These are phyloP conservation scores for Pythium scleroteichum DNA, from an alignment of 352 stramenopile species.

Conservation along the genomic window DNA sequence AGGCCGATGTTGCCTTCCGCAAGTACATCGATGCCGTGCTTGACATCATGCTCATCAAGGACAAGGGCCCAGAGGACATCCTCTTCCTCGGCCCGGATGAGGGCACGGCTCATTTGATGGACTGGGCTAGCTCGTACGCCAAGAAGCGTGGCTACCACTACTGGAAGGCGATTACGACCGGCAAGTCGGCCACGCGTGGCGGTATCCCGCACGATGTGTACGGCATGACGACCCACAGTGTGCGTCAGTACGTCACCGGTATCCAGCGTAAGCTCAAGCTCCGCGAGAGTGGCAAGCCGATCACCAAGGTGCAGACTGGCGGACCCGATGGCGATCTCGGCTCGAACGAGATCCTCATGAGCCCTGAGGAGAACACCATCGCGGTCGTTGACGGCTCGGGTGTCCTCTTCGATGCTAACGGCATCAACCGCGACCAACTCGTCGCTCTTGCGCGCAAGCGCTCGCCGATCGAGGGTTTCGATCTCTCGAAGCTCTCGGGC, in stretches of 20 bases:
- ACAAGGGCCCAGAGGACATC: slow-evolving; percentile 93
- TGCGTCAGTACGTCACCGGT: slow-evolving; percentile 96
- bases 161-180: slow-evolving; percentile 96
- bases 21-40: slow-evolving; percentile 97
- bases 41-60: slow-evolving; percentile 96
- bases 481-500: slow-evolving; percentile 66
- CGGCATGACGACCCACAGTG: slow-evolving; percentile 97
- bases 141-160: slow-evolving; percentile 93
- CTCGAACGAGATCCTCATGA: slow-evolving; percentile 98
- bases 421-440: slow-evolving; percentile 92
- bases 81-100: slow-evolving; percentile 98
- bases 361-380: slow-evolving; percentile 94
- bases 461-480: slow-evolving; percentile 90
- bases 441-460: slow-evolving; percentile 90
- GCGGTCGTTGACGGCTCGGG: slow-evolving; percentile 94
- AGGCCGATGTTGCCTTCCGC: slow-evolving; percentile 88
- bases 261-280: slow-evolving; percentile 92
- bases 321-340: slow-evolving; percentile 97
- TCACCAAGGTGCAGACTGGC: slow-evolving; percentile 97
- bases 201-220: slow-evolving; percentile 99
- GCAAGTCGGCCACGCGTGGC: slow-evolving; percentile 92
- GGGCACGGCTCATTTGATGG: slow-evolving; percentile 96
- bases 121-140: slow-evolving; percentile 94
- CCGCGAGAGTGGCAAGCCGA: slow-evolving; percentile 79
- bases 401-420: slow-evolving; percentile 94